These are phyloP conservation scores for Paraglomus occultum DNA, from an alignment of 192 early-diverging fungal genomes.

Conservation along the genomic window DNA sequence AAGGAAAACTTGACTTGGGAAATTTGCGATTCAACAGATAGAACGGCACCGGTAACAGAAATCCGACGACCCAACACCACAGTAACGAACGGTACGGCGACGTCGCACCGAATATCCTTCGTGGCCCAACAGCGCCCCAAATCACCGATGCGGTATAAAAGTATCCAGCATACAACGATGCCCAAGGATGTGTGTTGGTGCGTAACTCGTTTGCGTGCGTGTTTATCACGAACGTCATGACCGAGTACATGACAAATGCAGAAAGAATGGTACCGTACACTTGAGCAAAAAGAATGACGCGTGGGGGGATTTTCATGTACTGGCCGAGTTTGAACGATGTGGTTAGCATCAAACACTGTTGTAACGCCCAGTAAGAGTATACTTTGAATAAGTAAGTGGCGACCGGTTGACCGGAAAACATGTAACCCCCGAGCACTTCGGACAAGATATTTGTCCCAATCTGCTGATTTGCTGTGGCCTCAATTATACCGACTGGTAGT, in stretches of 20 bases:
- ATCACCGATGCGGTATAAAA: slow-evolving; percentile 60
- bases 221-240: slow-evolving; percentile 32
- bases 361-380: slow-evolving; percentile 55
- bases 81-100: slow-evolving; percentile 42
- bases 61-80: slow-evolving; percentile 46
- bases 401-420: slow-evolving; percentile 56
- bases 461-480: slow-evolving; percentile 54
- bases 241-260: slow-evolving; percentile 38
- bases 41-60: slow-evolving; percentile 34
- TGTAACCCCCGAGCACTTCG: slow-evolving; percentile 59
- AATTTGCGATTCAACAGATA: slow-evolving; percentile 43
- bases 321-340: slow-evolving; percentile 75
- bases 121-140: slow-evolving; percentile 64
- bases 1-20: slow-evolving; percentile 42
- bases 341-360: slow-evolving; percentile 74
- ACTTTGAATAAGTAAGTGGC: slow-evolving; percentile 61
- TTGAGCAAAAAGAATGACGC: slow-evolving; percentile 61
- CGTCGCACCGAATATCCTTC: slow-evolving; percentile 45
- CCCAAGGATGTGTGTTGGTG: neutral
- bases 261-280: slow-evolving; percentile 53
- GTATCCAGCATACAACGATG: slow-evolving; percentile 1
- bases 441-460: slow-evolving; percentile 57
- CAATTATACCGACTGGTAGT: slow-evolving; percentile 58
- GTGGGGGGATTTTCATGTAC: slow-evolving; percentile 72
- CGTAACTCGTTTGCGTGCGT: neutral